These are phyloP conservation scores for Trametes gibbosa DNA, from an alignment of 768 basidiomycete species.

Conservation along the genomic window DNA sequence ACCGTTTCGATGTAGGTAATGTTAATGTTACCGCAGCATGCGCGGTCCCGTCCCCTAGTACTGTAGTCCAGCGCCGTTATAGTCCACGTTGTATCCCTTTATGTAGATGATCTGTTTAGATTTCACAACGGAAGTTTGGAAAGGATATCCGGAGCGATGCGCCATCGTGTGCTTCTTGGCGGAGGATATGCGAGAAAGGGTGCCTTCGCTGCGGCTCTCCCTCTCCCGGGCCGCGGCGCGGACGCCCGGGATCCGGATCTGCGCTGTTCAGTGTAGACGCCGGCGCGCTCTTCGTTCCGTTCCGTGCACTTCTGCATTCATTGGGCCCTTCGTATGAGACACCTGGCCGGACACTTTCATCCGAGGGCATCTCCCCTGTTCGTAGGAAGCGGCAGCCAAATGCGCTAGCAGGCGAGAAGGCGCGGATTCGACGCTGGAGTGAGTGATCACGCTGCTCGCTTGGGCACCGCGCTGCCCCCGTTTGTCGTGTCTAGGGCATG, in stretches of 20 bases:
- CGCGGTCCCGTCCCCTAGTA: neutral
- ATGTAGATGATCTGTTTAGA: constrained; percentile 8
- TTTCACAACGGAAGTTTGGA: constrained; percentile 1
- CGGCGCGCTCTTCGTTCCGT: neutral
- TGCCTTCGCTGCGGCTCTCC: too few relatives aligned
- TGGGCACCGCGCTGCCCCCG: neutral
- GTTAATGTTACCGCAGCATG: neutral
- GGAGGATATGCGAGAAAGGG: neutral
- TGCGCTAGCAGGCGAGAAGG: neutral
- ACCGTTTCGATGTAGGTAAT: constrained; percentile 4
- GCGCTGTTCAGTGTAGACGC: neutral
- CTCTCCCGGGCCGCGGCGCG: neutral
- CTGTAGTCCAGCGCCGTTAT: constrained; percentile 5
- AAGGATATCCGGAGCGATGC: neutral
- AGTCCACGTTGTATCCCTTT: constrained; percentile 5
- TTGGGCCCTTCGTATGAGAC: neutral
- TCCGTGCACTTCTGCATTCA: neutral
- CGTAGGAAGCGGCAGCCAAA: neutral
- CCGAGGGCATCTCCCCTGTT: neutral
- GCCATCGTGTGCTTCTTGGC: neutral
- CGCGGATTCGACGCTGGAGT: neutral
- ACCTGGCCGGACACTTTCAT: neutral
- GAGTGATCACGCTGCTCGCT: neutral
- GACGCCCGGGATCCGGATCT: neutral
- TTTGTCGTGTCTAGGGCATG: too few relatives aligned